phyloP scores from a whole-genome alignment of 352 stramenopile species.

The Phytophthora quininea region DNA sequence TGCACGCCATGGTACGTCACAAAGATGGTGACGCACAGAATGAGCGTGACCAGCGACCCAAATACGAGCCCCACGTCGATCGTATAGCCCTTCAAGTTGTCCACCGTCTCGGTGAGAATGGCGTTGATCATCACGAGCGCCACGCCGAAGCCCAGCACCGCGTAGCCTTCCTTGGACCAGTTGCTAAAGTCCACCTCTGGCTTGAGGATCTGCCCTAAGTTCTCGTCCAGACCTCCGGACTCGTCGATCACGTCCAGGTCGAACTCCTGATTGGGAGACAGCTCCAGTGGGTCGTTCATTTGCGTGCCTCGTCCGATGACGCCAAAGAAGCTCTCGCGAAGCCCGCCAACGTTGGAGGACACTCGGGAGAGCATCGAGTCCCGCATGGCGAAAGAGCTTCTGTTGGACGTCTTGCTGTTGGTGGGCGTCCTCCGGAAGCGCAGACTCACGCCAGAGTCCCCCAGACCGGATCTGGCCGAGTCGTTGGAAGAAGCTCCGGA shows the following conservation, averaged over 20 bases:
- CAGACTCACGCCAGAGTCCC: constrained; percentile 28
- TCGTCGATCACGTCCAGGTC: constrained; percentile 81
- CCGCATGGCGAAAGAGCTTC: constrained; percentile 39
- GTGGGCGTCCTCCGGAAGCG: constrained; percentile 36
- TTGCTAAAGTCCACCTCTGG: constrained; percentile 46
- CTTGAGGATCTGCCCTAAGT: constrained; percentile 60
- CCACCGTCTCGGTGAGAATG: constrained; percentile 39
- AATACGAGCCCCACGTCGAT: constrained; percentile 78
- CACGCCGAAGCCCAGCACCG: constrained; percentile 48
- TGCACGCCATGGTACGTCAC: constrained; percentile 83
- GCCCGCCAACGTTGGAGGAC: constrained; percentile 40
- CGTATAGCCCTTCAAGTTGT: constrained; percentile 85
- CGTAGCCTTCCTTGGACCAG: constrained; percentile 59
- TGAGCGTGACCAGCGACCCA: constrained; percentile 75
- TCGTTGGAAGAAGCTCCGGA: constrained; percentile 24
- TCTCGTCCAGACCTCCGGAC: constrained; percentile 63
- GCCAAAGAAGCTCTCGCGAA: constrained; percentile 77
- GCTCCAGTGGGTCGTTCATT: constrained; percentile 54
- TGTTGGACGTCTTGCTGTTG: constrained; percentile 46
- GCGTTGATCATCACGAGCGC: constrained; percentile 50
- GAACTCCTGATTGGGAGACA: constrained; percentile 76
- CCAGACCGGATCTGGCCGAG: constrained; percentile 17
- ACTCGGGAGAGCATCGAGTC: constrained; percentile 48
- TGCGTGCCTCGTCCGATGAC: constrained; percentile 24
- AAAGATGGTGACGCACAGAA: constrained; percentile 73